phyloP scores from a whole-genome alignment of 257 asterid species.

The Plectranthus barbatus region DNA sequence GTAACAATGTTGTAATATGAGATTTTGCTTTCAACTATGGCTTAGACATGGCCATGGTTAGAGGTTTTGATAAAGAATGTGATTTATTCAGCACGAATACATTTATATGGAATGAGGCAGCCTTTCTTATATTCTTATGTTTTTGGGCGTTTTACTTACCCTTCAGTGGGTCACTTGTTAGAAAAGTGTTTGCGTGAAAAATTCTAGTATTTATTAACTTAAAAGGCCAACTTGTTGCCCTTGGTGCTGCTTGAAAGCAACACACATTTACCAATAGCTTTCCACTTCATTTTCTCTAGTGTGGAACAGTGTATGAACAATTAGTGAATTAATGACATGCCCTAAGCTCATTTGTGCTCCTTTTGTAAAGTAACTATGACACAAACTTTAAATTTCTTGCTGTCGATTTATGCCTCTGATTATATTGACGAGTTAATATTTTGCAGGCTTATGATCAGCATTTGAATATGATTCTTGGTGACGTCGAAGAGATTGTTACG shows the following conservation, averaged over 20 bases:
- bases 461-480: conserved; percentile 96
- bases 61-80: background rate
- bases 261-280: background rate
- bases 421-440: background rate
- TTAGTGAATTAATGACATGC: background rate
- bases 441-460: conserved; percentile 98
- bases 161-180: background rate
- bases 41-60: background rate
- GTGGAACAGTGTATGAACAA: background rate
- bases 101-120: background rate
- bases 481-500: conserved; percentile 89
- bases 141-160: background rate
- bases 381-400: background rate
- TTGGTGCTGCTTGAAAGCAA: background rate
- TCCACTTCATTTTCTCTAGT: background rate
- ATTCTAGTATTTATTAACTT: background rate
- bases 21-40: background rate
- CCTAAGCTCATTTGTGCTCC: background rate
- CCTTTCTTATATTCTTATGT: background rate
- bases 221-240: background rate
- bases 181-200: background rate
- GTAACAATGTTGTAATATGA: too few relatives aligned
- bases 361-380: background rate
- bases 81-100: too few relatives aligned
- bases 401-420: background rate